Evolutionary conservation across 1,284 basidiomycete genomes (phyloP).

Genomic region (Chondrostereum purpureum): DNA sequence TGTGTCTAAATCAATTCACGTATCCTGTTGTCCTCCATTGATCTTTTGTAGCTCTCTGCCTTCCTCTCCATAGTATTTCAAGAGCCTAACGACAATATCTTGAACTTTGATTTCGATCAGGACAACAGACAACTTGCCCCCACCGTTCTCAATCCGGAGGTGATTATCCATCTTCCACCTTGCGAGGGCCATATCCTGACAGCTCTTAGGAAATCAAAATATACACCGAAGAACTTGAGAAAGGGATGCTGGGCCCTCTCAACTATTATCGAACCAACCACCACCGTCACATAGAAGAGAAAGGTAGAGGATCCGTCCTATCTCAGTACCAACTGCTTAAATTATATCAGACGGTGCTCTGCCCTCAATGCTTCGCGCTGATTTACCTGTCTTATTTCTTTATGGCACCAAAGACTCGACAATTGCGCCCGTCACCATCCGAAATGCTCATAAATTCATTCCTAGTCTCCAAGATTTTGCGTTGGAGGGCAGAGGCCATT

Average conservation of each 20-base stretch:
- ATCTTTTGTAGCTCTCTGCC: neutral
- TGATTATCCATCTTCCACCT: neutral
- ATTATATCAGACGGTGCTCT: conserved; percentile 30
- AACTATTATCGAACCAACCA: conserved; percentile 63
- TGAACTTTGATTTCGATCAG: neutral
- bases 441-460: conserved; percentile 42
- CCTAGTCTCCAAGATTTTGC: conserved; percentile 40
- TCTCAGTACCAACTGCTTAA: no score
- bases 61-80: no score
- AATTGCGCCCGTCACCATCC: conserved; percentile 26
- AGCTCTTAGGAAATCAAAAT: conserved; percentile 18
- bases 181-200: neutral
- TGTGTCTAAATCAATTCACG: conserved; percentile 29
- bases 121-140: no score
- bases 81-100: conserved; percentile 1
- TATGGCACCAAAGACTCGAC: conserved; percentile 50
- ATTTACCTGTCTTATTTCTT: conserved; percentile 56
- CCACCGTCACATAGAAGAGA: conserved; percentile 56
- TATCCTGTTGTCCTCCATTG: neutral
- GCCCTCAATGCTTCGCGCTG: conserved; percentile 30
- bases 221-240: conserved; percentile 39
- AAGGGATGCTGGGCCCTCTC: conserved; percentile 60
- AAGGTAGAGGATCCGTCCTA: conserved; percentile 30
- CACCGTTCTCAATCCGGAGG: neutral
- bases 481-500: conserved; percentile 54